Conservation (phyloP, 2,329 filamentous ascomycete species). For the Tolypocladium ophioglossoides region DNA sequence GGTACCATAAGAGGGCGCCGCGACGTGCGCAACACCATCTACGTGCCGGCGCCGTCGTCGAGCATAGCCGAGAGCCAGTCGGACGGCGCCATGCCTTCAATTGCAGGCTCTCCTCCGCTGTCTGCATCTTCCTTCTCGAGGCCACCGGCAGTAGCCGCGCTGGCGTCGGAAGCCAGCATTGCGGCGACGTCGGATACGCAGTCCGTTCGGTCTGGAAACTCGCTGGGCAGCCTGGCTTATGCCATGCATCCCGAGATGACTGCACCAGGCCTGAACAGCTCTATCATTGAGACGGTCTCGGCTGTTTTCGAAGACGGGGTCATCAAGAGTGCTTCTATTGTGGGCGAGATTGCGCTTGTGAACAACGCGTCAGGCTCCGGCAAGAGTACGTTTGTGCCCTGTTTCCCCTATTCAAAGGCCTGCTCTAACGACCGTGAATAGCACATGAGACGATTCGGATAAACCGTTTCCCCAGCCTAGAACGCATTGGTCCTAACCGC, state of each 20-base stretch:
- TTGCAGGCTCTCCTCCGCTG: conserved; percentile 7
- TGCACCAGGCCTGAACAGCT: conserved; percentile 71
- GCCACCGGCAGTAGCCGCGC: conserved; percentile 38
- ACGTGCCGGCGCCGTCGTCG: conserved; percentile 44
- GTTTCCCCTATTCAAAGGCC: background rate
- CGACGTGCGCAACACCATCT: conserved; percentile 86
- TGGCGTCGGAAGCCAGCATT: conserved; percentile 53
- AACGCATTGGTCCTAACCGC: conserved; percentile 88
- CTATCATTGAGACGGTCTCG: conserved; percentile 85
- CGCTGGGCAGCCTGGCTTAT: conserved; percentile 58
- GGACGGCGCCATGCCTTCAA: conserved; percentile 11
- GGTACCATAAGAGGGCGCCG: conserved; percentile 79
- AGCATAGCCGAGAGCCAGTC: conserved; percentile 22
- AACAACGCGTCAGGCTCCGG: conserved; percentile 53
- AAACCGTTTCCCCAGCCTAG: conserved; percentile 78
- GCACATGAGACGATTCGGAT: conserved; percentile 62
- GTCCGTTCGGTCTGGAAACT: conserved; percentile 82
- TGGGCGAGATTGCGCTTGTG: conserved; percentile 80
- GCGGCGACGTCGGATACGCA: conserved; percentile 67
- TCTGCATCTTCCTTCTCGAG: conserved; percentile 14
- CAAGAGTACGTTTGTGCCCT: conserved; percentile 31
- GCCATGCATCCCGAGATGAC: conserved; percentile 73
- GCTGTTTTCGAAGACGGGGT: conserved; percentile 68
- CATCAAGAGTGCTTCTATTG: conserved; percentile 61
- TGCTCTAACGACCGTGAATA: conserved; percentile 13